Evolutionary conservation across 2,329 filamentous ascomycete species (phyloP).

Genomic region (Trichoderma atroviride): DNA sequence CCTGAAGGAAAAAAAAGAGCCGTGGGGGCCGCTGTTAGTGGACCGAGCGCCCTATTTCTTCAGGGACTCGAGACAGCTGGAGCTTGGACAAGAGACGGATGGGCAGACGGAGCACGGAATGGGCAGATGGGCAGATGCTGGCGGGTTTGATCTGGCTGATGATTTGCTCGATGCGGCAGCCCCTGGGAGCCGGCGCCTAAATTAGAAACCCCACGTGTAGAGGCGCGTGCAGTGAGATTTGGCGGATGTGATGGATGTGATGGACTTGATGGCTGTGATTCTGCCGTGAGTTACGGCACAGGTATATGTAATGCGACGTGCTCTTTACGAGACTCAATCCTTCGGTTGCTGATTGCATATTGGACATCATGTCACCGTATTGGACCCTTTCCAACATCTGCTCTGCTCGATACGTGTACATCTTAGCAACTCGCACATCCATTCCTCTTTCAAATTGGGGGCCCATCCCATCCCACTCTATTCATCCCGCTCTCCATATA

Average conservation of each 20-base stretch:
- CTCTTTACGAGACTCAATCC: background rate
- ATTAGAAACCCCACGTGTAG: conserved; percentile 13
- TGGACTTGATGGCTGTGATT: background rate
- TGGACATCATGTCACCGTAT: too few relatives aligned
- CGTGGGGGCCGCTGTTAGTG: conserved; percentile 10
- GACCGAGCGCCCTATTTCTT: background rate
- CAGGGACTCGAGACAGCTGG: background rate
- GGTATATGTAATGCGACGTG: background rate
- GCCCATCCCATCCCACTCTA: background rate
- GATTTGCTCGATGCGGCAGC: conserved; percentile 2
- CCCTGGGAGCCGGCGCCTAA: conserved; percentile 16
- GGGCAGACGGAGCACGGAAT: background rate
- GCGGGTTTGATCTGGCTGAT: background rate
- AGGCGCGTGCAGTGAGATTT: background rate
- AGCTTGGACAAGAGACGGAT: background rate
- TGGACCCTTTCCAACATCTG: too few relatives aligned
- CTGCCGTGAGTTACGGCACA: background rate
- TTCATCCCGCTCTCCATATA: background rate
- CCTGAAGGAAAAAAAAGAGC: background rate
- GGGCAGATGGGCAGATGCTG: conserved; percentile 1
- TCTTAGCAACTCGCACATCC: background rate
- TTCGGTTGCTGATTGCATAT: background rate
- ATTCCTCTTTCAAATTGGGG: background rate
- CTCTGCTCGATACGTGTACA: background rate
- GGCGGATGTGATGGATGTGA: background rate